Conservation (phyloP, 352 stramenopile species). For the Pythium volutum region DNA sequence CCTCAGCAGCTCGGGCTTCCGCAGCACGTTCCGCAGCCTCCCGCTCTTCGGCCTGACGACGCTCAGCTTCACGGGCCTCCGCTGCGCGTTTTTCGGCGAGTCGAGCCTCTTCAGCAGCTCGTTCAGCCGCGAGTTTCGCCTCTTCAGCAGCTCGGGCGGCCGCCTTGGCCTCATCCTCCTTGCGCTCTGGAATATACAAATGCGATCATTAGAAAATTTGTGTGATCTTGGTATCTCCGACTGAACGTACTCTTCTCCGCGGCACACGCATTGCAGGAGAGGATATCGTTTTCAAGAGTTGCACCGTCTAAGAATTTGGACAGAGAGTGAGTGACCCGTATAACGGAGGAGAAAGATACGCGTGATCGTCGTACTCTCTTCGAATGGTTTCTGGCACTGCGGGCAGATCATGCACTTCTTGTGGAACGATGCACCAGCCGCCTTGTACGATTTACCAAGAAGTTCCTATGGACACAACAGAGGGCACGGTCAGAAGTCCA, state of each 20-base stretch:
- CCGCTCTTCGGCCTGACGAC: conserved; percentile 33
- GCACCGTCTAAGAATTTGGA: conserved; percentile 28
- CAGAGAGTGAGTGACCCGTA: background rate
- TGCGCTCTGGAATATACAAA: conserved; percentile 18
- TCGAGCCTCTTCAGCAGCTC: conserved; percentile 21
- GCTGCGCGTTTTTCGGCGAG: conserved; percentile 32
- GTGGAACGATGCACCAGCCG: conserved; percentile 60
- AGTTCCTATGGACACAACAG: conserved; percentile 46
- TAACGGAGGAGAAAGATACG: background rate
- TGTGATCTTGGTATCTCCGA: background rate
- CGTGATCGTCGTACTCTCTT: conserved; percentile 41
- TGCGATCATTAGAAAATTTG: background rate
- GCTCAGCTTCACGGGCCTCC: conserved; percentile 26
- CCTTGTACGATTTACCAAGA: conserved; percentile 69
- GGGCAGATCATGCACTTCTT: conserved; percentile 81
- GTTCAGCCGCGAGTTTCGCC: conserved; percentile 13
- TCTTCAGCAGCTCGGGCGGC: conserved; percentile 26
- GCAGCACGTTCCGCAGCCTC: conserved; percentile 30
- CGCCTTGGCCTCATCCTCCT: conserved; percentile 29
- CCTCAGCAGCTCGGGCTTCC: conserved; percentile 25
- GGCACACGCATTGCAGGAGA: conserved; percentile 57
- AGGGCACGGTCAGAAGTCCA: background rate
- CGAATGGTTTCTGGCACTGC: conserved; percentile 58
- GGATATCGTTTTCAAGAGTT: conserved; percentile 48
- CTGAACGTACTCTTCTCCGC: conserved; percentile 37